A percentile compares a stretch with the other conserved stretches of the same genome.
Evolutionary conservation across 768 basidiomycete species (phyloP).

Genomic region (Chlorophyllum brunneum): DNA sequence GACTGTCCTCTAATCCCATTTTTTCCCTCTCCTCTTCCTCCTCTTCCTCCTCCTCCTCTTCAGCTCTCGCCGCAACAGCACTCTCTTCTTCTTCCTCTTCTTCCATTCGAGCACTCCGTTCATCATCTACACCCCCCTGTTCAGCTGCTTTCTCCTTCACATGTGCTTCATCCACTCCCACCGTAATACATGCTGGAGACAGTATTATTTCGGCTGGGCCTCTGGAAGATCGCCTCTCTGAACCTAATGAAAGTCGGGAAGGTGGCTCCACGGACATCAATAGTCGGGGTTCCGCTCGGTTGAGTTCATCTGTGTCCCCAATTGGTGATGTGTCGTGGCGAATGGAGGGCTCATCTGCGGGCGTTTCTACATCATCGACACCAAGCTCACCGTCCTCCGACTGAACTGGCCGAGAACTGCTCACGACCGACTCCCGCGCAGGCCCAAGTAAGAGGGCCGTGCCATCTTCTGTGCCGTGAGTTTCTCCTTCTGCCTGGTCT

Average conservation of each 20-base stretch:
- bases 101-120: background rate
- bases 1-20: too few relatives aligned
- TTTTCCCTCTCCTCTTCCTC: constrained; percentile 29
- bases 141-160: constrained; percentile 19
- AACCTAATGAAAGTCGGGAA: too few relatives aligned
- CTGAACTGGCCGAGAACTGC: background rate
- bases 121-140: constrained; percentile 33
- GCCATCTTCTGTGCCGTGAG: constrained; percentile 12
- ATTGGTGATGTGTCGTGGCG: background rate
- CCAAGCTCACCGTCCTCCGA: background rate
- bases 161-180: background rate
- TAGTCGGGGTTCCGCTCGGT: background rate
- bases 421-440: background rate
- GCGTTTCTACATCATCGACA: background rate
- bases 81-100: constrained; percentile 17
- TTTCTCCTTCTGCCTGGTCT: constrained; percentile 21
- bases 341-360: background rate
- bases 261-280: background rate
- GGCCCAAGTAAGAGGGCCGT: background rate
- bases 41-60: constrained; percentile 28
- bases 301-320: background rate
- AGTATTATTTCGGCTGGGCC: too few relatives aligned
- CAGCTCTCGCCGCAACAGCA: background rate
- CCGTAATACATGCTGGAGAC: background rate
- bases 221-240: too few relatives aligned